A percentile compares a stretch with the other conserved stretches of the same genome.
Conservation (phyloP, 805 yeast genomes). For the Priceomyces haplophilus region DNA sequence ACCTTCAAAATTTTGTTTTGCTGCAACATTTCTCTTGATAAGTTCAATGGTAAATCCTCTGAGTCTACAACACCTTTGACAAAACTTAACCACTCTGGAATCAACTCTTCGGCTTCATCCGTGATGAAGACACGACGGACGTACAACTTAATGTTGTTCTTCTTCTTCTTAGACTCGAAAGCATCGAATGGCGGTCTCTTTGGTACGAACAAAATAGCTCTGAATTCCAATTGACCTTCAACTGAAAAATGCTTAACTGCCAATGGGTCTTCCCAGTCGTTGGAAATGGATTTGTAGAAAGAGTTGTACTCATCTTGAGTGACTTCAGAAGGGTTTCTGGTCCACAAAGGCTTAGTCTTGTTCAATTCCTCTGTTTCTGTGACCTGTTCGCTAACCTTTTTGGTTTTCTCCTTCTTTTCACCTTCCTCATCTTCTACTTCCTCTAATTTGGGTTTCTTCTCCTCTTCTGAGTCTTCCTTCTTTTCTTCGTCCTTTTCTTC, state of each 20-base stretch:
- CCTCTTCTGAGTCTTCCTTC: conserved; percentile 35
- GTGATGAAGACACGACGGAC: conserved; percentile 99
- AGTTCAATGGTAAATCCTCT: conserved; percentile 98
- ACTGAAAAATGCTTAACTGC: conserved; percentile 99
- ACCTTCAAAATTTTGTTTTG: conserved; percentile 99
- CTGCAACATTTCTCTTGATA: conserved; percentile 99
- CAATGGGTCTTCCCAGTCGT: conserved; percentile 99
- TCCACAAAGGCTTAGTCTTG: conserved; percentile 99
- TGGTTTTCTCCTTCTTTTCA: conserved; percentile 70
- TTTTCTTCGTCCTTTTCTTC: conserved; percentile 35
- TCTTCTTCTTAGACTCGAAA: conserved; percentile 98
- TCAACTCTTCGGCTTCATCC: conserved; percentile 98
- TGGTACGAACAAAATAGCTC: conserved; percentile 96
- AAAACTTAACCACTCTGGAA: conserved; percentile 98
- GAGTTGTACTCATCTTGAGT: conserved; percentile 98
- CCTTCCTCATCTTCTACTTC: conserved; percentile 74
- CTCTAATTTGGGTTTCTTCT: conserved; percentile 70
- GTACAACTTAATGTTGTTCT: conserved; percentile 96
- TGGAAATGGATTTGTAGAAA: conserved; percentile 97
- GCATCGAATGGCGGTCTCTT: conserved; percentile 99
- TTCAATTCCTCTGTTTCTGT: conserved; percentile 97
- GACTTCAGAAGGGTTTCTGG: conserved; percentile 97
- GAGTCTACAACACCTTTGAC: conserved; percentile 99
- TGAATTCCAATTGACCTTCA: conserved; percentile 99
- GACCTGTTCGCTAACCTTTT: conserved; percentile 88